Evolutionary conservation across 148 eudicot genomes (phyloP), one percentile per base, ranked within the genome.

Genomic region (Euryodendron excelsum): DNA sequence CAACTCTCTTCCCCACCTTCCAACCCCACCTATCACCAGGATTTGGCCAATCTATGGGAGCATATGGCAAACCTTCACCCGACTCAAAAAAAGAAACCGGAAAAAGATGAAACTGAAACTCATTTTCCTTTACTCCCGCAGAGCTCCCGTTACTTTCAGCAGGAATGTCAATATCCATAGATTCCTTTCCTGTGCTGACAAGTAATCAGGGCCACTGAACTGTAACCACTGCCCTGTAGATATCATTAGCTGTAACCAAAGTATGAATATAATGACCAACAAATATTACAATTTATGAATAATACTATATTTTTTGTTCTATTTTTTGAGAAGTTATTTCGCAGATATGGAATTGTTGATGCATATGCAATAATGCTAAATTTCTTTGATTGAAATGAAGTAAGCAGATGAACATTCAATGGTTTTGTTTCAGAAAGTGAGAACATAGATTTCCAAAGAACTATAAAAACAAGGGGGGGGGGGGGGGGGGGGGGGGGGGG

Each of bases 11-110:
- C 59, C 97, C 98, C 28, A 85, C 93, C 80, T 87, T 89, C 98
- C 98, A 94, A 28, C 82, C 74, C 95, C 97, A 93, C 12, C 53
- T 84, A 84, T 93, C 95, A 69, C 97, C 97, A 31, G 88, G 93
- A 74, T 67, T 82, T 64, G 95, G 97, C 89, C 88, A 89, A 82
- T 93, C 73, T 23, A 56, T 81, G 25, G 97, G 97, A 80, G 97
- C 97, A 84, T 88, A 91, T 28, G 97, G 97, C 71, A 88, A 84
- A 55, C 97, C 97, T 80, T 80, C 86, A 75, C 97, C 97, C 23
- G 78, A 69, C 31, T 82, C 88, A 36, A 84, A 74, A n/a, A 82
- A 84, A 73, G 86, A 78, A 63, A 92, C 97, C 0, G 96, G 91
- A 84, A 83, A 89, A 60, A 93, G 88, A 81, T 80, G 82, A 47